Conservation (phyloP, 163 green algal genomes). For the Scenedesmus sp. region DNA sequence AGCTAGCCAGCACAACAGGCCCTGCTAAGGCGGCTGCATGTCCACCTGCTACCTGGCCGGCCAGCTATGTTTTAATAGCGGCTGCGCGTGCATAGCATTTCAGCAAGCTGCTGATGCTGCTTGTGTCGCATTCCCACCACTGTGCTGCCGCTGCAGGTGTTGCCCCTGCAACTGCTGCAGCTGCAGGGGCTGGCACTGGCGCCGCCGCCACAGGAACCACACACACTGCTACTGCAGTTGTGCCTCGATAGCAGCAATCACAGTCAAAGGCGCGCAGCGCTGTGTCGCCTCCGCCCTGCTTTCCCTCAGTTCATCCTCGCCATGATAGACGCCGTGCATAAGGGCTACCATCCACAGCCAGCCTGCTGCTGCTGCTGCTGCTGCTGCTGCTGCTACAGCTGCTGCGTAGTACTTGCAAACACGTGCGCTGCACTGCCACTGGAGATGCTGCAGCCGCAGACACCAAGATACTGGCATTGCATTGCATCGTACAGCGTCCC, state of each 20-base stretch:
- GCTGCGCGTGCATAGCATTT: not conserved
- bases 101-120: not conserved
- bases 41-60: not conserved
- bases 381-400: not conserved
- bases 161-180: too few species aligned
- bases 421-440: not conserved
- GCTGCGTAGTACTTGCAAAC: not conserved
- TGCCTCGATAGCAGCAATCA: conserved; percentile 88
- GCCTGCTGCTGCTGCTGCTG: not conserved
- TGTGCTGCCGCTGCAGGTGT: not conserved
- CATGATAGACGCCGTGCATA: conserved; percentile 52
- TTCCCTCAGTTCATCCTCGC: conserved; percentile 82
- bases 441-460: not conserved
- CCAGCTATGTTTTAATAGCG: not conserved
- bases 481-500: too few species aligned
- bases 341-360: not conserved
- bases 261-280: conserved; percentile 92
- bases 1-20: not conserved
- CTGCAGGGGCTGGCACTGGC: not conserved
- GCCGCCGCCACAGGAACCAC: not conserved
- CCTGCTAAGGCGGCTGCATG: not conserved
- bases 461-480: not conserved
- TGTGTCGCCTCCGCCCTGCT: conserved; percentile 77
- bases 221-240: too few species aligned
- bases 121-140: not conserved